Evolutionary conservation across 257 asterid genomes (phyloP).

Genomic region (Solanum piurae): DNA sequence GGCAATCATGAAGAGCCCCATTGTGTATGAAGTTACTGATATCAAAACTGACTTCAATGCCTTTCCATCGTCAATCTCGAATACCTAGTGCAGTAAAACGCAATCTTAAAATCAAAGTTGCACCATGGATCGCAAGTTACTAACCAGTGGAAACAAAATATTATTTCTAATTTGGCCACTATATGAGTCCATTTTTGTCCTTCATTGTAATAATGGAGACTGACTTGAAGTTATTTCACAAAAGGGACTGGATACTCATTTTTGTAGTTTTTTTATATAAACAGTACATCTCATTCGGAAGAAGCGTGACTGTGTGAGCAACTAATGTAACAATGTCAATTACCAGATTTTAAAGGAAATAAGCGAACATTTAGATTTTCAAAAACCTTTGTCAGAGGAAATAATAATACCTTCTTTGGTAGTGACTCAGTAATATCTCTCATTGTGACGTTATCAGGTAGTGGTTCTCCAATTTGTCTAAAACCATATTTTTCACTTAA

Average conservation of each 20-base stretch:
- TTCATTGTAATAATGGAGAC: not conserved
- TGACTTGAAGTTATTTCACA: not conserved
- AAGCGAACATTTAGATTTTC: not conserved
- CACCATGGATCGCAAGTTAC: not conserved
- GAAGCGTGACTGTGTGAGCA: not conserved
- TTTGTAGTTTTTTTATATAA: not conserved
- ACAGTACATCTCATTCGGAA: not conserved
- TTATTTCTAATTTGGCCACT: not conserved
- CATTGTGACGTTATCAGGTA: slow-evolving; percentile 66
- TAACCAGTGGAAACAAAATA: not conserved
- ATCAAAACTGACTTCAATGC: slow-evolving; percentile 86
- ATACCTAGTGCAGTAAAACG: slow-evolving; percentile 34
- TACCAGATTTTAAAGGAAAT: not conserved
- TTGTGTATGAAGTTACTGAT: slow-evolving; percentile 64
- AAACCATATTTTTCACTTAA: slow-evolving; percentile 68
- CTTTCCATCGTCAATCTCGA: slow-evolving; percentile 79
- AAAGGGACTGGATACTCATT: not conserved
- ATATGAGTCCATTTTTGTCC: not conserved
- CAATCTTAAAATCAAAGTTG: not conserved
- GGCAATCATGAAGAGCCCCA: slow-evolving; percentile 82
- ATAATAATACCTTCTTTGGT: slow-evolving; percentile 61
- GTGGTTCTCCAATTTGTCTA: slow-evolving; percentile 84
- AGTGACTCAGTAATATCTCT: slow-evolving; percentile 69
- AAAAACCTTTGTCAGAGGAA: not conserved
- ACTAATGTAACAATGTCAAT: not conserved